These are phyloP conservation scores for Rhamnella rubrinervis DNA, from an alignment of 331 rosid genomes.

Conservation along the genomic window DNA sequence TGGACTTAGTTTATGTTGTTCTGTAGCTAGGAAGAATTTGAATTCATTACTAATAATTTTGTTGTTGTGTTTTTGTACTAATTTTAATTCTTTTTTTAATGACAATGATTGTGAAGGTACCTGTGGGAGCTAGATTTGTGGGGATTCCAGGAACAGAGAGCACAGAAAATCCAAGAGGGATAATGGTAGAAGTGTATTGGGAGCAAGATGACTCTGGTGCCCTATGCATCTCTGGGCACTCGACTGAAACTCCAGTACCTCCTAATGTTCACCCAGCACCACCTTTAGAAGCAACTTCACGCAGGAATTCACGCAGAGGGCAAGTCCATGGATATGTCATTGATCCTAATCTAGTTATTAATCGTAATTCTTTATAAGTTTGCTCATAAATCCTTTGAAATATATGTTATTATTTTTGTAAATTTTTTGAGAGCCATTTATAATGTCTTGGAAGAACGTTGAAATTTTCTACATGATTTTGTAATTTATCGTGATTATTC, in stretches of 20 bases:
- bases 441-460: no score
- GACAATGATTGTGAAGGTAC: constrained; percentile 49
- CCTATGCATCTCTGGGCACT: constrained; percentile 72
- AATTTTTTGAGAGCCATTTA: no score
- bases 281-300: constrained; percentile 32
- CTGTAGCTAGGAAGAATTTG: no score
- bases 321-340: constrained; percentile 52
- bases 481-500: no score
- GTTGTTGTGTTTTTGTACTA: not conserved
- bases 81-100: not conserved
- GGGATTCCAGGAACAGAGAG: constrained; percentile 79
- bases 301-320: constrained; percentile 23
- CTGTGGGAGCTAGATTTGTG: constrained; percentile 75
- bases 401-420: no score
- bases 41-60: no score
- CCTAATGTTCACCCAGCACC: constrained; percentile 26
- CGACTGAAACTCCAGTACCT: constrained; percentile 53
- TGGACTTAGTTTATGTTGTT: no score
- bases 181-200: constrained; percentile 86
- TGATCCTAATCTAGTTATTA: constrained; percentile 43
- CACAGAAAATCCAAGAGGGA: constrained; percentile 58
- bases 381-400: no score
- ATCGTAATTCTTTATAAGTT: not conserved
- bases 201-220: constrained; percentile 80
- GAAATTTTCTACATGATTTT: no score